Conservation (phyloP, 768 basidiomycete genomes). For the Termitomyces sp. region DNA sequence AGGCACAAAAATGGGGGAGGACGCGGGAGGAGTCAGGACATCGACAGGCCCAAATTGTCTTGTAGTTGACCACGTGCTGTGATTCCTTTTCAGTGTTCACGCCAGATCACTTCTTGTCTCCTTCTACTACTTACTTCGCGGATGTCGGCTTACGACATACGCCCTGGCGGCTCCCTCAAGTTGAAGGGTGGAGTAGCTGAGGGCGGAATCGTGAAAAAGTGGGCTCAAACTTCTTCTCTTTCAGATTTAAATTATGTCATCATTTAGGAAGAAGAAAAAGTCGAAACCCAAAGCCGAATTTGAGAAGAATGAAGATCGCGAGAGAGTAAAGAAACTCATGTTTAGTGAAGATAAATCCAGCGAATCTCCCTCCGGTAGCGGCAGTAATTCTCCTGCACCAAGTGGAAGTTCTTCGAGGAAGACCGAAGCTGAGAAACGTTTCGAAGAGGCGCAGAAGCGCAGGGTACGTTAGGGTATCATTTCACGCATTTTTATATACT, state of each 20-base stretch:
- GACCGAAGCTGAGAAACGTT: constrained; percentile 84
- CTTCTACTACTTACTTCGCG: constrained; percentile 5
- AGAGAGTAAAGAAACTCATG: constrained; percentile 44
- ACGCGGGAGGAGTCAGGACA: constrained; percentile 7
- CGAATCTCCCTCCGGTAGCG: constrained; percentile 46
- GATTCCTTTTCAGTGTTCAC: constrained; percentile 13
- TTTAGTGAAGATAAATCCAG: constrained; percentile 43
- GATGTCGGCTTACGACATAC: constrained; percentile 85
- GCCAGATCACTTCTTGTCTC: neutral
- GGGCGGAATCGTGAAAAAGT: constrained; percentile 84
- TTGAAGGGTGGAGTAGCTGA: constrained; percentile 79
- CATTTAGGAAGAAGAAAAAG: constrained; percentile 85
- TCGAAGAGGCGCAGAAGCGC: constrained; percentile 81
- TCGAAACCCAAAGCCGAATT: constrained; percentile 55
- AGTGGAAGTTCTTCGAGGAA: constrained; percentile 49
- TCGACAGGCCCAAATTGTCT: neutral
- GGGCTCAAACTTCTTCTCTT: constrained; percentile 18
- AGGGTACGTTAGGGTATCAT: constrained; percentile 44
- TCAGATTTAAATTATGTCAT: constrained; percentile 4
- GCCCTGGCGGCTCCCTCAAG: constrained; percentile 85
- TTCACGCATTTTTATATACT: neutral
- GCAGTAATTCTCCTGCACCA: constrained; percentile 56
- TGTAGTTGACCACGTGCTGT: constrained; percentile 10
- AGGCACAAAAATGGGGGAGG: constrained; percentile 9
- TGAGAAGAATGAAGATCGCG: constrained; percentile 39